phyloP scores from a whole-genome alignment of 257 asterid genomes.

The Thymus quinquecostatus region DNA sequence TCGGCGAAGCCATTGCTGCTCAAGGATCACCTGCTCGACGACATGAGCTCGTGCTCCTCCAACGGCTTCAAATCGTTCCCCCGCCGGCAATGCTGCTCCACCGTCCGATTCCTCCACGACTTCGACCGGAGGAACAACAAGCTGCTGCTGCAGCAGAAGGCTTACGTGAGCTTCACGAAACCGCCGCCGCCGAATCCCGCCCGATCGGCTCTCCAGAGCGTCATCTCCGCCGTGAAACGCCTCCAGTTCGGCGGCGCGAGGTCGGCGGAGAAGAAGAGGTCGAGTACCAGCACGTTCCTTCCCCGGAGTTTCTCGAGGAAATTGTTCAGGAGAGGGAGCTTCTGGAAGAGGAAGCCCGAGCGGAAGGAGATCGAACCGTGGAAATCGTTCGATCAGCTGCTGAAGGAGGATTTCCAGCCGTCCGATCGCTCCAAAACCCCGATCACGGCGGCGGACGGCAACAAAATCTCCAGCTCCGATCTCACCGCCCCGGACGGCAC shows the following conservation, averaged over 20 bases:
- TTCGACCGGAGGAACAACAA: constrained; percentile 31
- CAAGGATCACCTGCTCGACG: constrained; percentile 52
- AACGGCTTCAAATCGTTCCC: constrained; percentile 62
- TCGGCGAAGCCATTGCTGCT: constrained; percentile 40
- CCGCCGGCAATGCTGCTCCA: constrained; percentile 53
- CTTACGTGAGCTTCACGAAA: constrained; percentile 17
- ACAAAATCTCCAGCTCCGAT: constrained; percentile 53
- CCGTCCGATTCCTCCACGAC: constrained; percentile 42
- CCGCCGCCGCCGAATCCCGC: constrained; percentile 40
- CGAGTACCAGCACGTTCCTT: constrained; percentile 29
- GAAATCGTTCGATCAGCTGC: constrained; percentile 48
- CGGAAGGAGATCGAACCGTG: constrained; percentile 53
- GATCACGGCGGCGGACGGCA: constrained; percentile 29
- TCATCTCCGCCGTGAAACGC: constrained; percentile 63
- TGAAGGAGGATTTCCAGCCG: constrained; percentile 41
- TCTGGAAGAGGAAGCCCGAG: constrained; percentile 59
- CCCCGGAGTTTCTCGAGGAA: constrained; percentile 56
- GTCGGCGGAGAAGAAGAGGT: constrained; percentile 35
- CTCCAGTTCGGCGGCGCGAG: constrained; percentile 44
- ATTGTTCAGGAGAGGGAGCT: constrained; percentile 46
- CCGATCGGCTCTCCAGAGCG: constrained; percentile 55
- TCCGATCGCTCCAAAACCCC: constrained; percentile 38
- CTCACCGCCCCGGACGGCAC: constrained; percentile 50
- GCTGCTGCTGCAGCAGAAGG: constrained; percentile 20
- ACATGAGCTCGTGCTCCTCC: constrained; percentile 61